phyloP scores from a whole-genome alignment of 208 protist species.

The Crithidia mellificae region DNA sequence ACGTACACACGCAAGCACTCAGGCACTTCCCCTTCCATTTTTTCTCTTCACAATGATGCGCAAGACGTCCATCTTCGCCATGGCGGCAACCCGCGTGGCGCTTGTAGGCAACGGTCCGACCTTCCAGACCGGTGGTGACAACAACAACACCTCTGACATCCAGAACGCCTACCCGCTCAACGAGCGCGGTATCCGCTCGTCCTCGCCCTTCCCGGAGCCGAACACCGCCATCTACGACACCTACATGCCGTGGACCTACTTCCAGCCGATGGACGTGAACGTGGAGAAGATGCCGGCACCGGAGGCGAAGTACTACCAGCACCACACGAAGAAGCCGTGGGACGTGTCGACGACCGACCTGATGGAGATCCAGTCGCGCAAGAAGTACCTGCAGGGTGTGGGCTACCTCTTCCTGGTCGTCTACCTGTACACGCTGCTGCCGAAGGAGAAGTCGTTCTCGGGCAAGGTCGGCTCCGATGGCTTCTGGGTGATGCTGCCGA shows the following conservation, averaged over 20 bases:
- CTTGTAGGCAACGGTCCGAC: constrained; percentile 89
- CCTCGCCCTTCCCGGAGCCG: constrained; percentile 85
- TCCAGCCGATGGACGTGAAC: constrained; percentile 88
- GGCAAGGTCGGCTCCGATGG: constrained; percentile 84
- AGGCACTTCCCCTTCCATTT: neutral
- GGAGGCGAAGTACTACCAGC: constrained; percentile 90
- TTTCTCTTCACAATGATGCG: constrained; percentile 61
- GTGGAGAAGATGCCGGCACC: constrained; percentile 83
- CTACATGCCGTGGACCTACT: constrained; percentile 91
- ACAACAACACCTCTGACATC: constrained; percentile 81
- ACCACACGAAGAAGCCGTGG: constrained; percentile 86
- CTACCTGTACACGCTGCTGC: constrained; percentile 89
- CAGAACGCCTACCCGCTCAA: constrained; percentile 83
- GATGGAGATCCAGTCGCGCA: constrained; percentile 87
- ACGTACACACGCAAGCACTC: constrained; percentile 1
- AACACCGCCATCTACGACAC: constrained; percentile 92
- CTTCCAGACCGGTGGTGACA: constrained; percentile 86
- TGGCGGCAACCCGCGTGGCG: constrained; percentile 65
- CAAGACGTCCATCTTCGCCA: constrained; percentile 67
- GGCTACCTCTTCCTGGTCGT: constrained; percentile 67
- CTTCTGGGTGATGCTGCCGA: constrained; percentile 83
- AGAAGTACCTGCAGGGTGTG: constrained; percentile 85
- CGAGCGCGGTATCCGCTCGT: constrained; percentile 87
- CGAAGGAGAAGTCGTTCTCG: constrained; percentile 91
- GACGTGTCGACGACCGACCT: constrained; percentile 87